A percentile compares a stretch with the other conserved stretches of the same genome.
phyloP scores from a whole-genome alignment of 306 rosid genomes.

The Lathyrus oleraceus region DNA sequence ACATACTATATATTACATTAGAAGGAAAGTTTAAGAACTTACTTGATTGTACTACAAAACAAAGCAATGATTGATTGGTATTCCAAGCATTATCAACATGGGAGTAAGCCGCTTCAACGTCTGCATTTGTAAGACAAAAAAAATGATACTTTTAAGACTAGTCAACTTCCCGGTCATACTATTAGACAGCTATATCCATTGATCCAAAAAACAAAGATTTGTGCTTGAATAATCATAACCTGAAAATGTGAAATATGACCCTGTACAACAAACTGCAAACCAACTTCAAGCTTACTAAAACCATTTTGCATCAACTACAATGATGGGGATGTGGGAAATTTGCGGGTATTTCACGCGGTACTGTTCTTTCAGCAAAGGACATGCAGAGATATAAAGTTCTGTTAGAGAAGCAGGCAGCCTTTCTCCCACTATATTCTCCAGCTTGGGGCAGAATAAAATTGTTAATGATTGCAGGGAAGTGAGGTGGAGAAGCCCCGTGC shows the following conservation, averaged over 20 bases:
- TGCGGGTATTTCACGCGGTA: not conserved
- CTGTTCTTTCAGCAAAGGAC: not conserved
- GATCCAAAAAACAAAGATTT: not conserved
- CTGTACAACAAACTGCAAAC: not conserved
- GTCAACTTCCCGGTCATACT: not conserved
- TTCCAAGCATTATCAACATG: not conserved
- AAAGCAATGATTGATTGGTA: not conserved
- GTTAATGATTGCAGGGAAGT: not conserved
- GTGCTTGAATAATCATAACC: not conserved
- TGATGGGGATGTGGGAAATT: not conserved
- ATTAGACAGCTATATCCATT: not conserved
- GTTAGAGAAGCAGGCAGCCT: slow-evolving; percentile 6
- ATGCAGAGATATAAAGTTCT: not conserved
- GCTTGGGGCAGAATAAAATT: not conserved
- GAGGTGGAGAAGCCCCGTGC: not conserved
- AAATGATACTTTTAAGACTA: not conserved
- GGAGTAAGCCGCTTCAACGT: not conserved
- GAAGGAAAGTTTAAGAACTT: too few species aligned
- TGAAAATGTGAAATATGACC: not conserved
- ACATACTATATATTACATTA: too few species aligned
- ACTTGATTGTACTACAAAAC: not conserved
- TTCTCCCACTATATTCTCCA: not conserved
- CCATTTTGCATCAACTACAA: not conserved
- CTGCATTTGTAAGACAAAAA: not conserved
- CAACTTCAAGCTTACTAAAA: not conserved